Conservation (phyloP, 495 filamentous ascomycete genomes). For the Bryoglossum gracile region DNA sequence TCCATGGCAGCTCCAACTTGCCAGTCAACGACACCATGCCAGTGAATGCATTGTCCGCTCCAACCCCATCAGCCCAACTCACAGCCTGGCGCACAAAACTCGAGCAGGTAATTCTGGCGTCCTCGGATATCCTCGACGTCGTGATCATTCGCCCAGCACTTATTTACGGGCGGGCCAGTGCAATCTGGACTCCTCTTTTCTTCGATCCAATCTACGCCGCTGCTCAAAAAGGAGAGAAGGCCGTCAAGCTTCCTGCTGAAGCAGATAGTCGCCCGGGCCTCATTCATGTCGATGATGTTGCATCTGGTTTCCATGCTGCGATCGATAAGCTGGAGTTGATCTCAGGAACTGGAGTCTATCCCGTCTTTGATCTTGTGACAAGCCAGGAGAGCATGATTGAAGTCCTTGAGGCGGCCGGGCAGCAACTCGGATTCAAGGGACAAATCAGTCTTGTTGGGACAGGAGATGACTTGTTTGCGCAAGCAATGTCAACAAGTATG, state of each 20-base stretch:
- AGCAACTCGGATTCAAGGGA: constrained; percentile 26
- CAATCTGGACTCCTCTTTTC: constrained; percentile 25
- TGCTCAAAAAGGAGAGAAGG: constrained; percentile 5
- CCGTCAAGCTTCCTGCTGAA: constrained; percentile 25
- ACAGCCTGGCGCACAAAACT: constrained; percentile 30
- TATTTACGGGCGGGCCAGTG: constrained; percentile 31
- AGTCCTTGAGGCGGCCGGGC: constrained; percentile 20
- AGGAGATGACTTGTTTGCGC: constrained; percentile 23
- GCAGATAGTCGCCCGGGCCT: constrained; percentile 18
- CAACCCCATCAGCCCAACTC: constrained; percentile 19
- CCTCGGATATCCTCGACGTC: constrained; percentile 31
- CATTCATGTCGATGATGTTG: constrained; percentile 37
- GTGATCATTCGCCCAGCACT: constrained; percentile 32
- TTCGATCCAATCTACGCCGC: constrained; percentile 25
- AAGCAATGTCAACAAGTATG: constrained; percentile 26
- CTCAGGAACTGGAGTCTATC: constrained; percentile 29
- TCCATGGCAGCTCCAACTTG: constrained; percentile 29
- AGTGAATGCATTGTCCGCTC: constrained; percentile 21
- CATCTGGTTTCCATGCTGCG: constrained; percentile 27
- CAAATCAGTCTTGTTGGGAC: constrained; percentile 23
- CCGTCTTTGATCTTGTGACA: constrained; percentile 37
- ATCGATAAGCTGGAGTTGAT: constrained; percentile 32
- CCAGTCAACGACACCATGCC: constrained; percentile 29
- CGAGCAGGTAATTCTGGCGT: constrained; percentile 30
- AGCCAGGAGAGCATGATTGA: constrained; percentile 28